phyloP scores from a whole-genome alignment of 2,329 filamentous ascomycete genomes.

The Microcyclosporella mali region DNA sequence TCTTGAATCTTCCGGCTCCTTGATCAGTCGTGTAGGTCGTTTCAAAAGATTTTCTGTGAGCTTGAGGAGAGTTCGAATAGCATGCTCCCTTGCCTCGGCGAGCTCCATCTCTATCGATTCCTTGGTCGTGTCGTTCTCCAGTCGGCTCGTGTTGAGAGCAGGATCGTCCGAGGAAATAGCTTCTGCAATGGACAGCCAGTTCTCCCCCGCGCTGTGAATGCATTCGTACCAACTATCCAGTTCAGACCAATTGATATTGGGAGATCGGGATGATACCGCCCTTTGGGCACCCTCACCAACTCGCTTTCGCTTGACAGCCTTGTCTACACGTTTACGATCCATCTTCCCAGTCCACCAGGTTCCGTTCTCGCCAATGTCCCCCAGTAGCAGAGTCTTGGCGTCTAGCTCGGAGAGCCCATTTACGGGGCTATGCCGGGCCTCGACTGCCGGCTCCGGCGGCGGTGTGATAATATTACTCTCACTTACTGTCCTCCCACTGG shows the following conservation, averaged over 20 bases:
- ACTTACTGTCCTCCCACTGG: constrained; percentile 36
- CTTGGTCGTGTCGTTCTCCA: constrained; percentile 41
- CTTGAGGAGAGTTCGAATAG: constrained; percentile 66
- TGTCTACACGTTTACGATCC: constrained; percentile 28
- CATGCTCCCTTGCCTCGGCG: constrained; percentile 59
- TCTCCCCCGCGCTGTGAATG: constrained; percentile 60
- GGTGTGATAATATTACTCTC: constrained; percentile 38
- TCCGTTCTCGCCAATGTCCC: constrained; percentile 73
- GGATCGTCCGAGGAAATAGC: constrained; percentile 19
- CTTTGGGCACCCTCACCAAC: constrained; percentile 24
- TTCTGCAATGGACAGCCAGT: constrained; percentile 59
- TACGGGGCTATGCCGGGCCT: constrained; percentile 31
- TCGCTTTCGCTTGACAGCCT: constrained; percentile 25
- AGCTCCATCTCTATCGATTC: constrained; percentile 48
- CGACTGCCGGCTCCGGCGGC: constrained; percentile 28
- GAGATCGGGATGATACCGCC: constrained; percentile 54
- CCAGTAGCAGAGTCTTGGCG: constrained; percentile 66
- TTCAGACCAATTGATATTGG: constrained; percentile 68
- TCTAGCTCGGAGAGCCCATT: constrained; percentile 57
- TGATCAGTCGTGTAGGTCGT: constrained; percentile 65
- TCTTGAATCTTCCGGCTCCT: constrained; percentile 62
- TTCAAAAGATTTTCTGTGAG: constrained; percentile 73
- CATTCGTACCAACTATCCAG: constrained; percentile 68
- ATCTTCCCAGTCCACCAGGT: constrained; percentile 69
- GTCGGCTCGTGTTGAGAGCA: constrained; percentile 32